phyloP scores from a whole-genome alignment of 805 yeast genomes.

The Lipomyces kockii region DNA sequence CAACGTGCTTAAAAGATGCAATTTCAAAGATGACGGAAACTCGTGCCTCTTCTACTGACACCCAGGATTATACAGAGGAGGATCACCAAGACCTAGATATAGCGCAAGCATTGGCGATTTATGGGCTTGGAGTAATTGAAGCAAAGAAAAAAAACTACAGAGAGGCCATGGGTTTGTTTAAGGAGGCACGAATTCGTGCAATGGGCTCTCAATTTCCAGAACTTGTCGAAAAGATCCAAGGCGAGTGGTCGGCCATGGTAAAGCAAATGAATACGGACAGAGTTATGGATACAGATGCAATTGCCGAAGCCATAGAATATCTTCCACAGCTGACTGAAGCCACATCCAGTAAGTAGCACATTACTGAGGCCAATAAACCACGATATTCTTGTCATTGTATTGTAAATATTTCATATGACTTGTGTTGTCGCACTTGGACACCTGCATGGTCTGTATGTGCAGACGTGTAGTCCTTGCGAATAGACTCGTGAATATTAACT shows the following conservation, averaged over 20 bases:
- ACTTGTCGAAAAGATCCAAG: constrained; percentile 65
- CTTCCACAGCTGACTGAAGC: not conserved
- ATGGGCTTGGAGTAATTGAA: constrained; percentile 81
- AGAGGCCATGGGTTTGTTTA: constrained; percentile 62
- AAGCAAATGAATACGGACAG: constrained; percentile 38
- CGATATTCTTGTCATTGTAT: not conserved
- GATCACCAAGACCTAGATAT: constrained; percentile 52
- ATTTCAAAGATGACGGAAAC: constrained; percentile 22
- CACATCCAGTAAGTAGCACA: not conserved
- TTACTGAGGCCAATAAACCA: not conserved
- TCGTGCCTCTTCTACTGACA: constrained; percentile 25
- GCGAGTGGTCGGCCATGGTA: constrained; percentile 62
- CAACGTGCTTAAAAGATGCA: constrained; percentile 15
- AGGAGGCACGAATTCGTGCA: constrained; percentile 74
- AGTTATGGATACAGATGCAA: constrained; percentile 7
- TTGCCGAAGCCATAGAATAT: constrained; percentile 18
- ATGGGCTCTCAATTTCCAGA: constrained; percentile 67
- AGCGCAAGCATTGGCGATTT: constrained; percentile 77
- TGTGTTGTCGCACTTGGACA: not conserved
- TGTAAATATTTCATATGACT: not conserved
- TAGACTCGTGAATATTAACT: not conserved
- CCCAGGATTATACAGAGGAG: constrained; percentile 32
- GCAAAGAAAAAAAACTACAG: constrained; percentile 62
- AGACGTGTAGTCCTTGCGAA: not conserved
- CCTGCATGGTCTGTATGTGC: too few species aligned